Conservation (phyloP, 495 filamentous ascomycete genomes). For the Hypoxylon fragiforme region DNA sequence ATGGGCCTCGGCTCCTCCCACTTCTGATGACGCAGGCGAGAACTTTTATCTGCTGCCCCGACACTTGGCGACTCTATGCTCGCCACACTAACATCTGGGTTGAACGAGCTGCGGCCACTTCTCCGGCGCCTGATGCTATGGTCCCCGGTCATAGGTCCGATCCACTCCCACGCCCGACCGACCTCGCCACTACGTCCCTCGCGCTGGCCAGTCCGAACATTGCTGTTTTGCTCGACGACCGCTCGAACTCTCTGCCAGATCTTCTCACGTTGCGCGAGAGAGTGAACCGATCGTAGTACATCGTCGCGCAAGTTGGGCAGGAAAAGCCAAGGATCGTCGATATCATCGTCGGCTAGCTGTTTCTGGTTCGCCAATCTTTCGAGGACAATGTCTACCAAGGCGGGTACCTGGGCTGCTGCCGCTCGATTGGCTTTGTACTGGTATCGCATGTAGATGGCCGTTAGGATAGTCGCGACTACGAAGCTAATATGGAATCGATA, state of each 20-base stretch:
- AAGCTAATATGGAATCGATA: conserved; percentile 90
- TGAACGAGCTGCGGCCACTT: conserved; percentile 55
- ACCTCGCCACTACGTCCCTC: conserved; percentile 86
- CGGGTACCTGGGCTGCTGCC: conserved; percentile 72
- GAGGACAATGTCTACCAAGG: conserved; percentile 77
- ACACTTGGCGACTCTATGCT: conserved; percentile 31
- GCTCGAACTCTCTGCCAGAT: conserved; percentile 80
- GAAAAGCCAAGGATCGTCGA: conserved; percentile 75
- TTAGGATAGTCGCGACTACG: conserved; percentile 58
- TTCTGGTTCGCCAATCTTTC: conserved; percentile 83
- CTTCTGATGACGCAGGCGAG: conserved; percentile 42
- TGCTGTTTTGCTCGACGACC: conserved; percentile 90
- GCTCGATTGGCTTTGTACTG: conserved; percentile 59
- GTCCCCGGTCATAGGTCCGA: conserved; percentile 63
- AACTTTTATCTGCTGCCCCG: neutral
- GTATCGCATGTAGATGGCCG: conserved; percentile 59
- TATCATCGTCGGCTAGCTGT: conserved; percentile 68
- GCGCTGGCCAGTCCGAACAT: conserved; percentile 81
- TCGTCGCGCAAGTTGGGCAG: conserved; percentile 91
- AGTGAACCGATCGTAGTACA: conserved; percentile 81
- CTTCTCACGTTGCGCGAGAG: conserved; percentile 67
- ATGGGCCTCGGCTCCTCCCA: conserved; percentile 55
- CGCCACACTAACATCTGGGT: conserved; percentile 36
- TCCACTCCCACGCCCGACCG: conserved; percentile 93
- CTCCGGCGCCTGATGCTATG: conserved; percentile 51